phyloP scores from a whole-genome alignment of 1,284 basidiomycete genomes.

The Cryptococcus deneoformans region DNA sequence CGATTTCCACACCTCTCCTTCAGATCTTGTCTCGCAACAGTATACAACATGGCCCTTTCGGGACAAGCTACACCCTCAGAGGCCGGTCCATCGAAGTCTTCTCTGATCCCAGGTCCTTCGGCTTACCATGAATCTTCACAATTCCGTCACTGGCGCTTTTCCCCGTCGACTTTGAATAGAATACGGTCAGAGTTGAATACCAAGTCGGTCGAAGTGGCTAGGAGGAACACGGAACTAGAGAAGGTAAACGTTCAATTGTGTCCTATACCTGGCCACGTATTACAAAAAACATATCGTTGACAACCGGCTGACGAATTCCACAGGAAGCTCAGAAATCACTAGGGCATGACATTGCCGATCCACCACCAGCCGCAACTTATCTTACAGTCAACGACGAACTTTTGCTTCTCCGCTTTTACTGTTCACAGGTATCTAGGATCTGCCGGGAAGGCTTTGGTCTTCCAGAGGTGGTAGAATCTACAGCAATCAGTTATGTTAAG shows the following conservation, averaged over 20 bases:
- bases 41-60: not conserved
- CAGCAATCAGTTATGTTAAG: conserved; percentile 88
- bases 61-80: not conserved
- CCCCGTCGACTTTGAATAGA: conserved; percentile 59
- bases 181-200: conserved; percentile 66
- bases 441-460: conserved; percentile 76
- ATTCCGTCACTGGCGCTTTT: conserved; percentile 83
- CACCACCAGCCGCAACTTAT: conserved; percentile 55
- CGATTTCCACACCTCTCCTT: not conserved
- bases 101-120: conserved; percentile 21
- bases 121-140: conserved; percentile 83
- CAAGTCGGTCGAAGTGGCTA: conserved; percentile 70
- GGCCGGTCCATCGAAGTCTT: conserved; percentile 4
- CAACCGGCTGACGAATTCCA: not conserved
- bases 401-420: conserved; percentile 83
- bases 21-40: not conserved
- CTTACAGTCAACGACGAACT: conserved; percentile 79
- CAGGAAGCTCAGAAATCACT: conserved; percentile 35
- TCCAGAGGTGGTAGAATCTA: conserved; percentile 88
- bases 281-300: not conserved
- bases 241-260: conserved; percentile 55
- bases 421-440: conserved; percentile 78
- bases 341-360: conserved; percentile 24
- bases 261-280: not conserved
- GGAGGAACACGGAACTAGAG: conserved; percentile 71